Evolutionary conservation across 2,329 filamentous ascomycete species (phyloP), one percentile per base, ranked within the genome.

Genomic region (Colletotrichum sp.): DNA sequence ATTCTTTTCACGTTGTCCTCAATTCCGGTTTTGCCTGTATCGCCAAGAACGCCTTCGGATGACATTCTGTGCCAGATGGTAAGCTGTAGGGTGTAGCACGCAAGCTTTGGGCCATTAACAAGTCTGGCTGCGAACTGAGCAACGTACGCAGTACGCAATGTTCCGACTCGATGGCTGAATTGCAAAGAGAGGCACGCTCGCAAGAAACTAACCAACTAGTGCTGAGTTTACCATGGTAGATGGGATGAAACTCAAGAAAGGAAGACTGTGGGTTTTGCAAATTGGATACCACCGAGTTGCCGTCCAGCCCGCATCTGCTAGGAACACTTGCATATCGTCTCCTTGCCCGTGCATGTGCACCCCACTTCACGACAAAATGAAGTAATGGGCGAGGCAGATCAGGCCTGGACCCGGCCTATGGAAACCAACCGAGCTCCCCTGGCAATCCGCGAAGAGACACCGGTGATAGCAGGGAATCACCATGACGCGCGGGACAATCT

Each of bases 301-400:
- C 62, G 55, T 72, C 39, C 62, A 62, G 68, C 68, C 72, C 62
- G 62, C 68, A 72, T 72, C 62, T 66, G 68, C 72, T 39, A 55
- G 62, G 62, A 75, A 72, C 69, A 75, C 72, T 67, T 67, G 60
- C 72, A 74, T 71, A 71, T 71, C 44, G 32, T 60, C 69, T 75
- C 72, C 69, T 75, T 75, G 68, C 72, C 39, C 26, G 72, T 75
- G 72, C 69, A 67, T 66, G 36, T 16, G n/a, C 34, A 18, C 69
- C 55, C 72, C 72, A 72, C 69, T 72, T 68, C 30, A 72, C 63
- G 69, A 75, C 63, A 63, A 62, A 30, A 72, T 72, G 69, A 67
- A 57, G 28, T 66, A 65, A 30, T 44, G 55, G 59, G 36, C 68
- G 72, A 75, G 68, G 21, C 39, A 67, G 21, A 52, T 72, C 57